Evolutionary conservation across 257 asterid species (phyloP).

Genomic region (Scutellaria baicalensis): DNA sequence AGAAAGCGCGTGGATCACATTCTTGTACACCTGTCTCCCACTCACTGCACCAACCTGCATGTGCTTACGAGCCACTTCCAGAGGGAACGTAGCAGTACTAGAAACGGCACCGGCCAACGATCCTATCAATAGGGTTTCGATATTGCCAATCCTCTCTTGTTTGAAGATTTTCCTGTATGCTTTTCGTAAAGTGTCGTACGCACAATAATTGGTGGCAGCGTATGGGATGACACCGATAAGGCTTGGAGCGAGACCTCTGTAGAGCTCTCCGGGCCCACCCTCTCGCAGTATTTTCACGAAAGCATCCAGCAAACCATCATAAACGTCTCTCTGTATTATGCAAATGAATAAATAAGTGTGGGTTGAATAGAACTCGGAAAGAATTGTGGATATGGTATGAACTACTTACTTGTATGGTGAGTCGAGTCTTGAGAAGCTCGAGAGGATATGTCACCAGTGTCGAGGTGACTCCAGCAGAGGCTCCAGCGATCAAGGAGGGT

Average conservation of each 20-base stretch:
- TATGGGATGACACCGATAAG: conserved; percentile 85
- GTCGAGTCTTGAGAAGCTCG: conserved; percentile 86
- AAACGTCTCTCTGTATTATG: conserved; percentile 59
- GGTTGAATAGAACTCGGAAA: background rate
- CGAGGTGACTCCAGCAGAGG: conserved; percentile 93
- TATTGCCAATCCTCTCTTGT: conserved; percentile 65
- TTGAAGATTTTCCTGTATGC: conserved; percentile 52
- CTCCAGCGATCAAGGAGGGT: conserved; percentile 85
- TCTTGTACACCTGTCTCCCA: conserved; percentile 72
- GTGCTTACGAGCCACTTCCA: conserved; percentile 92
- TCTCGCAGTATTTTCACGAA: conserved; percentile 72
- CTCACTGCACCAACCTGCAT: conserved; percentile 93
- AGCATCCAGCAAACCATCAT: conserved; percentile 70
- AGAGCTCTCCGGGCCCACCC: conserved; percentile 88
- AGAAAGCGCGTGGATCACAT: conserved; percentile 76
- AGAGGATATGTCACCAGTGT: conserved; percentile 91
- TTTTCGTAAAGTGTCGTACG: conserved; percentile 73
- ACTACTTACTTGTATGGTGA: conserved; percentile 71
- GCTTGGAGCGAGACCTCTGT: conserved; percentile 87
- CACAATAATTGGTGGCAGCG: conserved; percentile 88
- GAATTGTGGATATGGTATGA: background rate
- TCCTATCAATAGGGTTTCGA: conserved; percentile 85
- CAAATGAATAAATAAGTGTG: background rate
- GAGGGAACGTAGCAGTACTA: conserved; percentile 89
- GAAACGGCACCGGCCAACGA: conserved; percentile 93